A percentile compares a stretch with the other conserved stretches of the same genome.
phyloP scores from a whole-genome alignment of 2,329 filamentous ascomycete genomes.

The Stagonosporopsis rhizophila region DNA sequence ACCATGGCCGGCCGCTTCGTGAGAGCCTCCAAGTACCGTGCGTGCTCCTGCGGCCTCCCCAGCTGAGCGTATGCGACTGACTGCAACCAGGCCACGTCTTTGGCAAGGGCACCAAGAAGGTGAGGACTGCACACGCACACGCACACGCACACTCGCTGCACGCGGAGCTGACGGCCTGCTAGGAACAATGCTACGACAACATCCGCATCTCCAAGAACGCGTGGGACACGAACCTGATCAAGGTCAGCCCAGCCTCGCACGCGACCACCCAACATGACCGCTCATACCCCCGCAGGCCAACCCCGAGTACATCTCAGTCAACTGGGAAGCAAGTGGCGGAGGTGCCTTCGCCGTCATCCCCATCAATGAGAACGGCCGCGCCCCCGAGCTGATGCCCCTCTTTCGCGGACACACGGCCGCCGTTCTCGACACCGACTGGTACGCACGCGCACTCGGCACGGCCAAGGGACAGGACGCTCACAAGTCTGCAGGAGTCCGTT shows the following conservation, averaged over 20 bases:
- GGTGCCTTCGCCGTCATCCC: constrained; percentile 97
- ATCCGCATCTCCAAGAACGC: constrained; percentile 96
- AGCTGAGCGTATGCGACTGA: constrained; percentile 35
- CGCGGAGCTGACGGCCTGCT: constrained; percentile 18
- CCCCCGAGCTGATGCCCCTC: constrained; percentile 90
- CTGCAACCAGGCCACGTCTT: constrained; percentile 85
- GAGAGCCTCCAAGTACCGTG: constrained; percentile 76
- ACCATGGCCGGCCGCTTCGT: constrained; percentile 75
- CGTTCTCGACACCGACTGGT: constrained; percentile 98
- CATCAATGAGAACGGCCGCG: constrained; percentile 83
- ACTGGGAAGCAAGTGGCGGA: constrained; percentile 96
- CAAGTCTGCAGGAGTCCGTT: constrained; percentile 78
- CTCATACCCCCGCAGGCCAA: constrained; percentile 71
- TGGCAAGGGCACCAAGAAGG: constrained; percentile 90
- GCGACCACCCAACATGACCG: constrained; percentile 38
- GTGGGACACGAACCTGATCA: constrained; percentile 98
- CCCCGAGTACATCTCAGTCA: constrained; percentile 93
- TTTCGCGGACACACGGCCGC: constrained; percentile 96
- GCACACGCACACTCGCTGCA: background rate
- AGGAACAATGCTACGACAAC: constrained; percentile 98
- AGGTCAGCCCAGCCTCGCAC: constrained; percentile 65
- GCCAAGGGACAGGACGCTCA: constrained; percentile 21
- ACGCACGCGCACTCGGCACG: constrained; percentile 17
- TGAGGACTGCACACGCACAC: constrained; percentile 34
- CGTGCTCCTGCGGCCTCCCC: constrained; percentile 33